phyloP scores from a whole-genome alignment of 768 basidiomycete genomes.

The Pholiota molesta region DNA sequence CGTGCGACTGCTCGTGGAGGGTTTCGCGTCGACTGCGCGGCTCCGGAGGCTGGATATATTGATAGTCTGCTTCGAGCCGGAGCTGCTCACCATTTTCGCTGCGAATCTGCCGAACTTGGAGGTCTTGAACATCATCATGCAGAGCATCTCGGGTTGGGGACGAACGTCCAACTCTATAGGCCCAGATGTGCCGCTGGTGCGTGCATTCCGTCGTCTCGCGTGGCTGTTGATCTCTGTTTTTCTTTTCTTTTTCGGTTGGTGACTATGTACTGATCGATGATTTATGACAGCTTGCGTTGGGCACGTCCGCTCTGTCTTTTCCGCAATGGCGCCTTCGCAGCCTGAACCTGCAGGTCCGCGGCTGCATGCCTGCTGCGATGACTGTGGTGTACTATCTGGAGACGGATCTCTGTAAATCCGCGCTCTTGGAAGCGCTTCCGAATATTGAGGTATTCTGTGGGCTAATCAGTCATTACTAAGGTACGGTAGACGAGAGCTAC shows the following conservation, averaged over 20 bases:
- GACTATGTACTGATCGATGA: no score
- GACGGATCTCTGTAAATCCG: background rate
- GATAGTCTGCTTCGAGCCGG: constrained; percentile 5
- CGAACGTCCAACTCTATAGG: background rate
- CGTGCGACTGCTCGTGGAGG: constrained; percentile 5
- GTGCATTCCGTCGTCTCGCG: no score
- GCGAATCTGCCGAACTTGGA: constrained; percentile 11
- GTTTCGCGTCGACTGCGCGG: background rate
- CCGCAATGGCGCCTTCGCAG: background rate
- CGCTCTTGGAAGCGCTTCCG: background rate
- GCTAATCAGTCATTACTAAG: background rate
- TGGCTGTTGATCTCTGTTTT: no score
- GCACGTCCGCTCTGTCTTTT: background rate
- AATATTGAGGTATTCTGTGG: background rate
- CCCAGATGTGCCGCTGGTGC: background rate
- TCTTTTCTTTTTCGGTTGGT: no score
- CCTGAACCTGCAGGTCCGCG: background rate
- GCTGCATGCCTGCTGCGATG: background rate
- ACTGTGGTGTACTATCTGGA: background rate
- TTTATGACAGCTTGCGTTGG: background rate
- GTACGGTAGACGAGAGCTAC: no score
- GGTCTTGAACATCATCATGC: constrained; percentile 4
- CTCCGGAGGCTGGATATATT: constrained; percentile 11
- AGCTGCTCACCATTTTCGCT: constrained; percentile 3
- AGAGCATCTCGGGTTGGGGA: background rate